These are phyloP conservation scores for Mentha longifolia DNA, from an alignment of 257 asterid species.

Conservation along the genomic window DNA sequence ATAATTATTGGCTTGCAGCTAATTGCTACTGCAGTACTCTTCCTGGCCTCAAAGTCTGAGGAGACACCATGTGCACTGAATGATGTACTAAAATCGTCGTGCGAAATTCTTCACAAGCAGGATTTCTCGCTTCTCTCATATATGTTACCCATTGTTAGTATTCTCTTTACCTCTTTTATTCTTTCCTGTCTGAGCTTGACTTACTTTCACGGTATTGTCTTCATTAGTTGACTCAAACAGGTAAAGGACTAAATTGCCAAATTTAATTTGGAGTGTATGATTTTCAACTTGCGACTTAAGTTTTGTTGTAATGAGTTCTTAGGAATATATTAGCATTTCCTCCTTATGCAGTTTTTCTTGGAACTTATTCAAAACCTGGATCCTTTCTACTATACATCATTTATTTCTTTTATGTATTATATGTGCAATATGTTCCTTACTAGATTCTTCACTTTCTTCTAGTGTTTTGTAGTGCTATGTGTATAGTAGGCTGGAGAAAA, in stretches of 20 bases:
- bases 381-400: neutral
- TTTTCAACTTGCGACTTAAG: neutral
- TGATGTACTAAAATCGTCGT: constrained; percentile 68
- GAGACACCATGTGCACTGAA: constrained; percentile 88
- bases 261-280: neutral
- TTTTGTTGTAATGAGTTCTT: neutral
- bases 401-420: neutral
- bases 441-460: neutral
- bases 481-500: neutral
- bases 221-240: constrained; percentile 1
- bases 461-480: neutral
- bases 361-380: neutral
- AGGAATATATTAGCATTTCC: neutral
- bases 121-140: constrained; percentile 64
- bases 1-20: constrained; percentile 51
- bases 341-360: neutral
- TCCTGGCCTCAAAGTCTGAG: constrained; percentile 93
- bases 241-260: neutral
- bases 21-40: constrained; percentile 89
- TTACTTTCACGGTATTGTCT: neutral
- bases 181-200: neutral
- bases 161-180: constrained; percentile 28
- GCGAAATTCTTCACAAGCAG: constrained; percentile 79
- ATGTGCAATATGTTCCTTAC: neutral
- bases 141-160: constrained; percentile 76